Evolutionary conservation across 345 rosid genomes (phyloP).

Genomic region (Mangifera indica): DNA sequence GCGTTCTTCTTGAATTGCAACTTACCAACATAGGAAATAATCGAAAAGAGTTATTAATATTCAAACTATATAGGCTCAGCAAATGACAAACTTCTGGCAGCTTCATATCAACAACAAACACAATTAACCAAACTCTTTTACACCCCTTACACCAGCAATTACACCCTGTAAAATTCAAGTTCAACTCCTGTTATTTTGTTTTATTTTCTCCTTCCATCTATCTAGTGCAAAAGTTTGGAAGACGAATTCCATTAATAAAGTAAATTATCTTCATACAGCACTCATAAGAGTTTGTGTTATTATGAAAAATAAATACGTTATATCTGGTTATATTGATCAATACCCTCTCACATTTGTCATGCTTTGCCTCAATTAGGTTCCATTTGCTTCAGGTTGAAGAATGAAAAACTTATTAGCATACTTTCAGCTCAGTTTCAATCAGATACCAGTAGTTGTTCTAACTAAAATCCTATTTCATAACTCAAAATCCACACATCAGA

Average conservation of each 20-base stretch:
- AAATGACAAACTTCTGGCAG: not conserved
- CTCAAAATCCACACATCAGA: not conserved
- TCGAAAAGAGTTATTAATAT: not conserved
- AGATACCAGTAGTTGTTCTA: not conserved
- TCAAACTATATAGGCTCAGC: not conserved
- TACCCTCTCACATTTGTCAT: not conserved
- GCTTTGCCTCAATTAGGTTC: not conserved
- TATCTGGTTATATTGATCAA: not conserved
- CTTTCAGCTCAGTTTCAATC: not conserved
- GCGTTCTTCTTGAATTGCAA: too few relatives aligned
- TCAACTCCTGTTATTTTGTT: not conserved
- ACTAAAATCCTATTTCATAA: not conserved
- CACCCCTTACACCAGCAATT: not conserved
- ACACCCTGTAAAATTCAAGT: not conserved
- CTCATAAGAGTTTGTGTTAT: not conserved
- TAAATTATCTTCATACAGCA: not conserved
- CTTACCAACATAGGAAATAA: too few relatives aligned
- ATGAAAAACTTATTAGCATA: not conserved
- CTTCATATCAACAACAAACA: not conserved
- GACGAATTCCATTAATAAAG: not conserved
- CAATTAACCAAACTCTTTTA: not conserved
- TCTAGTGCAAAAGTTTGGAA: not conserved
- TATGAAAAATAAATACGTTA: not conserved
- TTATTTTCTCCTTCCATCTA: not conserved
- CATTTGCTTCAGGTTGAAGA: not conserved